A percentile compares a stretch with the other conserved stretches of the same genome.
phyloP scores from a whole-genome alignment of 768 basidiomycete genomes.

The Trametes villosa region DNA sequence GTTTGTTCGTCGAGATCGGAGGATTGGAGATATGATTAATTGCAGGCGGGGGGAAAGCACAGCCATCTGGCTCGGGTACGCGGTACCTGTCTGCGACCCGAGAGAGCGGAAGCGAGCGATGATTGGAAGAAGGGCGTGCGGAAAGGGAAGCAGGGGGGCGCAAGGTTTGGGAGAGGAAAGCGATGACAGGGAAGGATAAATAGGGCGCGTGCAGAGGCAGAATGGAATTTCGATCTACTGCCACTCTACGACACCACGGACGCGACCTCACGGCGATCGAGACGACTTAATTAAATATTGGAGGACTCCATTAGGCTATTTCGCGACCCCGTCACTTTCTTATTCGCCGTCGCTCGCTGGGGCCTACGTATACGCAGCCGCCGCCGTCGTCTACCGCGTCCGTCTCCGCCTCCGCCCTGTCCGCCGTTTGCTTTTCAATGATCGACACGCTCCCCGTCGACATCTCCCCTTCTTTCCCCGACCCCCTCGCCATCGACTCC shows the following conservation, averaged over 20 bases:
- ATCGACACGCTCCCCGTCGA: conserved; percentile 49
- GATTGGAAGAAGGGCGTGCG: conserved; percentile 20
- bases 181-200: conserved; percentile 28
- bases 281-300: conserved; percentile 7
- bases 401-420: background rate
- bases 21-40: conserved; percentile 24
- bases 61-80: conserved; percentile 24
- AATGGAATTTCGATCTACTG: conserved; percentile 25
- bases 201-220: conserved; percentile 20
- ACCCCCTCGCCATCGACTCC: conserved; percentile 50
- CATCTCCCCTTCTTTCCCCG: conserved; percentile 35
- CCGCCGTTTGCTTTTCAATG: conserved; percentile 44
- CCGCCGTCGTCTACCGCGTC: conserved; percentile 6
- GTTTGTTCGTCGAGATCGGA: conserved; percentile 20
- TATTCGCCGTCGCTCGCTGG: conserved; percentile 18
- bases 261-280: conserved; percentile 22
- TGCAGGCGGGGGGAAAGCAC: conserved; percentile 22
- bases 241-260: conserved; percentile 21
- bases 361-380: conserved; percentile 4
- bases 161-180: conserved; percentile 17
- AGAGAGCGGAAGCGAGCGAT: conserved; percentile 22
- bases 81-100: conserved; percentile 20
- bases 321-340: conserved; percentile 10
- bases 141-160: conserved; percentile 21
- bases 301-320: conserved; percentile 8